Evolutionary conservation across 73 alveolate species (phyloP), one percentile per base, ranked within the genome.

Genomic region (Tetrahymena malaccensis): DNA sequence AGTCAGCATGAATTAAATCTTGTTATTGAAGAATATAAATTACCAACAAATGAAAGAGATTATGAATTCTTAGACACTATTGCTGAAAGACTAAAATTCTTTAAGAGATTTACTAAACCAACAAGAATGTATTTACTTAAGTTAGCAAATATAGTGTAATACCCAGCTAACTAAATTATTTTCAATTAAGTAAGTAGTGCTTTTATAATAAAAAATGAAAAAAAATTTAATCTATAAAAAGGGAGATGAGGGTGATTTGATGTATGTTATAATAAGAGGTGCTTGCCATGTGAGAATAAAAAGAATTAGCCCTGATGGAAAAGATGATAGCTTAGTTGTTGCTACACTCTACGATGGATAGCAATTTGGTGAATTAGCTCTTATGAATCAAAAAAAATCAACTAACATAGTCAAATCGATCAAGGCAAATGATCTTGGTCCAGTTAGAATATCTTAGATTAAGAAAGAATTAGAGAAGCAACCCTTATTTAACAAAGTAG

Each of bases 241-340:
- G 94, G 97, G 97, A 2, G 97, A 95, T 44, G 94, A 55, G 4
- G 97, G 97, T 34, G 97, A 95, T 43, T 35, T 85, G 34, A 95
- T 95, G 97, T 95, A 95, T 37, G 94, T 95, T 19, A 95, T 95
- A 2, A 34, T 95, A 10, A 95, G 85, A 84, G 97, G 97, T 19
- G 97, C 95, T 34, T 95, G 97, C 50, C 97, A 95, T 55, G 97
- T 95, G 11, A 95, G 97, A 85, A 95, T 95, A 10, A 95, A 95
- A 83, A 95, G 94, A 55, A 93, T 94, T 10, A 94, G 93, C 89
- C 85, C 85, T 37, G 94, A 85, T 50, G 94, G 58, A 0, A 43
- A 85, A 38, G 95, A 95, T 43, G 55, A 57, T 93, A 89, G 83
- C 43, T 95, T 94, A 0, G 94, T 95, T 34, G 97, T 95, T 15